Percentiles rank a stretch among this genome's conserved stretches.
Conservation (phyloP, 2,329 filamentous ascomycete species). For the Plectosphaerella plurivora region DNA sequence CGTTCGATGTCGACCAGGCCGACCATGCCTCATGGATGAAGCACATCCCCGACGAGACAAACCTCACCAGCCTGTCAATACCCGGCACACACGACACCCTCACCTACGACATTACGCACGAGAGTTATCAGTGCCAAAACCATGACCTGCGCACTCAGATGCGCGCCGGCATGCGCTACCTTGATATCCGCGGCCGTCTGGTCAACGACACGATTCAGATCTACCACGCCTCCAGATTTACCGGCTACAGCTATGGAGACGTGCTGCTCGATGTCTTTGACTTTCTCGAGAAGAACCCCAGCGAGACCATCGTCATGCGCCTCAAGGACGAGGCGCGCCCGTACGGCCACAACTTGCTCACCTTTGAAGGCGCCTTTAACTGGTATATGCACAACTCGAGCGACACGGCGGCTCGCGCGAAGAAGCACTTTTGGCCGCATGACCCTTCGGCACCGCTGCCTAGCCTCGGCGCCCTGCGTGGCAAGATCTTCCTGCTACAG, state of each 20-base stretch:
- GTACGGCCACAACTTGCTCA: constrained; percentile 27
- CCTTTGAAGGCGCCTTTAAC: constrained; percentile 43
- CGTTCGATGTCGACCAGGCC: constrained; percentile 34
- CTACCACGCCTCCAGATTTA: constrained; percentile 41
- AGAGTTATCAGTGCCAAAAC: constrained; percentile 42
- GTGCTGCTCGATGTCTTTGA: constrained; percentile 37
- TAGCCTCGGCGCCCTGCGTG: constrained; percentile 38
- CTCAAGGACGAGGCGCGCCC: constrained; percentile 42
- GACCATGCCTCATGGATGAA: constrained; percentile 38
- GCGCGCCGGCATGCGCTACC: constrained; percentile 40
- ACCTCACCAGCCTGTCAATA: constrained; percentile 40
- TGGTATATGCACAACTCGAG: constrained; percentile 28
- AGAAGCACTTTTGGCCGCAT: constrained; percentile 13
- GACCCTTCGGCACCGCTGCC: constrained; percentile 28
- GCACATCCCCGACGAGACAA: constrained; percentile 31
- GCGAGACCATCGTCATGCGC: constrained; percentile 44
- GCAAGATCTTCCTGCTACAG: constrained; percentile 42
- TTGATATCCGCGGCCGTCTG: constrained; percentile 43
- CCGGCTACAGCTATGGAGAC: constrained; percentile 37
- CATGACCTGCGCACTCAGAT: constrained; percentile 39
- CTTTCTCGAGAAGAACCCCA: constrained; percentile 41
- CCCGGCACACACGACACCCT: constrained; percentile 51
- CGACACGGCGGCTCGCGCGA: constrained; percentile 20
- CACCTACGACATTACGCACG: constrained; percentile 34
- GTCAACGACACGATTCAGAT: constrained; percentile 37